Conservation (phyloP, 176 grass and related monocot genomes). For the Ensete glaucum region DNA sequence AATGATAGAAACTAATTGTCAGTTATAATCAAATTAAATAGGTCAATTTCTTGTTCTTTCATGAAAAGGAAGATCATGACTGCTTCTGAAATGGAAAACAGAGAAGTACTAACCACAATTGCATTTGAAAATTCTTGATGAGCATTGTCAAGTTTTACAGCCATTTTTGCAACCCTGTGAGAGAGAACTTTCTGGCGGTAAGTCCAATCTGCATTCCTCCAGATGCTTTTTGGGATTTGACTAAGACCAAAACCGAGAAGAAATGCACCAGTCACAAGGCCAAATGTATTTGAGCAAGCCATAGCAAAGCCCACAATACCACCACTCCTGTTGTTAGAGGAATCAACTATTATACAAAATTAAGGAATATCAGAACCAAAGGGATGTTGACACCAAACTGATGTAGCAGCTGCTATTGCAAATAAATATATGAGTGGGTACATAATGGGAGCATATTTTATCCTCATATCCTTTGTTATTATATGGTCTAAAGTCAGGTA, state of each 20-base stretch:
- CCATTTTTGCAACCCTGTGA: constrained; percentile 87
- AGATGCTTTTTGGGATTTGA: constrained; percentile 94
- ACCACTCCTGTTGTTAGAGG: constrained; percentile 45
- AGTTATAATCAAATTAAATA: background rate
- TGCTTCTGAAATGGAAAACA: constrained; percentile 4
- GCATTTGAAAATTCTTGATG: constrained; percentile 99
- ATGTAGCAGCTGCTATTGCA: background rate
- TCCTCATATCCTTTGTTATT: no score
- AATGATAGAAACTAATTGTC: background rate
- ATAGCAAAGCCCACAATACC: constrained; percentile 92
- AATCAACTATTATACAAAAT: background rate
- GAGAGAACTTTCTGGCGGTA: constrained; percentile 86
- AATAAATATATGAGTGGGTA: background rate
- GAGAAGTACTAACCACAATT: constrained; percentile 66
- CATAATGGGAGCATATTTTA: no score
- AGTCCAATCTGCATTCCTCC: constrained; percentile 90
- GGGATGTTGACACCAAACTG: no score
- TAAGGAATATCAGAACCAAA: background rate
- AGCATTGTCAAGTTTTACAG: constrained; percentile 92
- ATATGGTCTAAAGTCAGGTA: no score
- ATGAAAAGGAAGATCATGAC: background rate
- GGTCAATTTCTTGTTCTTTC: constrained; percentile 6
- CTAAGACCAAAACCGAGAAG: constrained; percentile 99
- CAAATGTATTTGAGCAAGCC: constrained; percentile 99
- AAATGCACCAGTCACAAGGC: constrained; percentile 95